These are phyloP conservation scores for Fallopia convolvulus DNA, from an alignment of 148 eudicot species.

Conservation along the genomic window DNA sequence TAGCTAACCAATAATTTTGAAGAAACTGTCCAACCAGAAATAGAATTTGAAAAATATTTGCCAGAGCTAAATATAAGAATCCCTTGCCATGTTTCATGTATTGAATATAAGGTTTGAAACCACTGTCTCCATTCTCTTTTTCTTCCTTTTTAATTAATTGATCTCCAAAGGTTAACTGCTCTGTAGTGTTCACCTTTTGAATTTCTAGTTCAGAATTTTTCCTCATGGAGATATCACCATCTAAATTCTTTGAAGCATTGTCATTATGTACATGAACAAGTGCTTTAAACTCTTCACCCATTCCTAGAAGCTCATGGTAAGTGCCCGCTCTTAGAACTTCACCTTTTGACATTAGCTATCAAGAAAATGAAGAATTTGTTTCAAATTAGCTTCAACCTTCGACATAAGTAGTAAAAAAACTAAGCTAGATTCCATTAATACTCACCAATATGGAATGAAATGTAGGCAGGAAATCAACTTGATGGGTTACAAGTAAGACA, in stretches of 20 bases:
- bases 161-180: constrained; percentile 18
- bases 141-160: constrained; percentile 50
- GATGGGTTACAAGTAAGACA: constrained; percentile 19
- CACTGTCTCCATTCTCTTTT: constrained; percentile 52
- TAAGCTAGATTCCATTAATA: not conserved
- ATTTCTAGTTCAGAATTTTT: constrained; percentile 12
- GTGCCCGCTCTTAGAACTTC: constrained; percentile 30
- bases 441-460: constrained; percentile 18
- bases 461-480: constrained; percentile 23
- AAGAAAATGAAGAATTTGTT: not conserved
- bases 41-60: constrained; percentile 22
- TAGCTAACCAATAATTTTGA: constrained; percentile 53
- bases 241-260: not conserved
- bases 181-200: constrained; percentile 8
- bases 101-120: constrained; percentile 43
- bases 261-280: constrained; percentile 37
- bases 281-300: constrained; percentile 26
- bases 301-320: constrained; percentile 30
- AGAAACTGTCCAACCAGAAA: constrained; percentile 35
- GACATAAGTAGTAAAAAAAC: not conserved
- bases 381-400: not conserved
- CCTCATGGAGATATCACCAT: not conserved
- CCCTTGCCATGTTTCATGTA: constrained; percentile 44
- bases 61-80: constrained; percentile 29
- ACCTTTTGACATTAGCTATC: constrained; percentile 41